Evolutionary conservation across 2,329 filamentous ascomycete genomes (phyloP).

Genomic region (Cladorrhinum sp.): DNA sequence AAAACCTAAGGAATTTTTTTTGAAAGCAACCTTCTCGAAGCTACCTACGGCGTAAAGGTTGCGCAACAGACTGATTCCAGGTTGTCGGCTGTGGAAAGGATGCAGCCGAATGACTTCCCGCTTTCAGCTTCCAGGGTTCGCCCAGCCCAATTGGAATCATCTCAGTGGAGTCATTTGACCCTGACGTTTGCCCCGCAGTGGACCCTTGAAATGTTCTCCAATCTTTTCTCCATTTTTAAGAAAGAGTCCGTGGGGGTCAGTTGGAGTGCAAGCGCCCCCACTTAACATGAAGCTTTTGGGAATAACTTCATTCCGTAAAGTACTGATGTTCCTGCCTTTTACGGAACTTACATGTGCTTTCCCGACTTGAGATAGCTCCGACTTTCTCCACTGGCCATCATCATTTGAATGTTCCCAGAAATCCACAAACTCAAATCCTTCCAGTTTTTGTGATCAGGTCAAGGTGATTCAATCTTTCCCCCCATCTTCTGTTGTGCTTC

Average conservation of each 20-base stretch:
- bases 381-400: background rate
- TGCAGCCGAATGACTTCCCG: background rate
- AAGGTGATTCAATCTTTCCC: too few relatives aligned
- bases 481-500: too few relatives aligned
- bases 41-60: background rate
- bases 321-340: background rate
- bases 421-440: background rate
- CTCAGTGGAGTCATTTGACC: background rate
- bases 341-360: background rate
- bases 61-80: background rate
- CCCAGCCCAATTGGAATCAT: constrained; percentile 2
- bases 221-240: background rate
- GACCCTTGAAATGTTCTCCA: background rate
- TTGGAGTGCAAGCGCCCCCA: background rate
- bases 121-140: background rate
- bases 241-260: constrained; percentile 2
- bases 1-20: background rate
- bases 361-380: background rate
- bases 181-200: background rate
- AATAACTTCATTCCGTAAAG: constrained; percentile 1
- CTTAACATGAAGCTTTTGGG: background rate
- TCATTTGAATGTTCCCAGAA: background rate
- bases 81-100: background rate
- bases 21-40: background rate
- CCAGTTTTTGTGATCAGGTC: too few relatives aligned